Conservation (phyloP, 2,329 filamentous ascomycete species). For the Fusarium agapanthi region DNA sequence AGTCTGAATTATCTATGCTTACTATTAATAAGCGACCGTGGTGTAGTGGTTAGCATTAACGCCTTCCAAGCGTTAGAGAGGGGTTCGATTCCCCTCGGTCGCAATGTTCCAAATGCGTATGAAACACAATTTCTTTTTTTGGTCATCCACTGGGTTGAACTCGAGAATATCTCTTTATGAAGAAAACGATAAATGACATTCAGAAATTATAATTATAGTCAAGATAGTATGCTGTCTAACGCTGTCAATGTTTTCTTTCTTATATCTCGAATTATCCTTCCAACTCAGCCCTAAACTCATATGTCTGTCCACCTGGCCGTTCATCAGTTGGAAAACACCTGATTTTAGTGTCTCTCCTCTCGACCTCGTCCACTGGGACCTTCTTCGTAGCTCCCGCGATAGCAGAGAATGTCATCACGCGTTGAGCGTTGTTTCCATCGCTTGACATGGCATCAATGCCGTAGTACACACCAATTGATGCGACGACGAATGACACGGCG, state of each 20-base stretch:
- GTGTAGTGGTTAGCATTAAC: slow-evolving; percentile 27
- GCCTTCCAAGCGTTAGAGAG: slow-evolving; percentile 24
- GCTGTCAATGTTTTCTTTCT: not conserved
- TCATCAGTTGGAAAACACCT: slow-evolving; percentile 21
- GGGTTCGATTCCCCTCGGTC: slow-evolving; percentile 20
- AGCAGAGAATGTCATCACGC: slow-evolving; percentile 31
- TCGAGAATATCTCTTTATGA: not conserved
- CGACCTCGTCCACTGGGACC: slow-evolving; percentile 15
- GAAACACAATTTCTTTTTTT: too few species aligned
- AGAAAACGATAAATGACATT: not conserved
- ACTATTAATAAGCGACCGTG: slow-evolving; percentile 19
- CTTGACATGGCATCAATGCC: slow-evolving; percentile 25
- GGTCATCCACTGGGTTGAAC: rapidly evolving
- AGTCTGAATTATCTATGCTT: too few species aligned
- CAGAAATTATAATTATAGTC: not conserved
- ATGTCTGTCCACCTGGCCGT: not conserved
- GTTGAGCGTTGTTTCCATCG: slow-evolving; percentile 11
- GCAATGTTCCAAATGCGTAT: not conserved
- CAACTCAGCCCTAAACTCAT: slow-evolving; percentile 29
- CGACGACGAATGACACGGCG: slow-evolving; percentile 2
- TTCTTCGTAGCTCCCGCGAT: slow-evolving; percentile 28
- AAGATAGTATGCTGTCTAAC: not conserved
- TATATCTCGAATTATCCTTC: not conserved
- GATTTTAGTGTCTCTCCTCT: slow-evolving; percentile 17
- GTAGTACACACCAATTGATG: slow-evolving; percentile 20